Evolutionary conservation across 306 rosid genomes (phyloP).

Genomic region (Cyclanthera cordifolia): DNA sequence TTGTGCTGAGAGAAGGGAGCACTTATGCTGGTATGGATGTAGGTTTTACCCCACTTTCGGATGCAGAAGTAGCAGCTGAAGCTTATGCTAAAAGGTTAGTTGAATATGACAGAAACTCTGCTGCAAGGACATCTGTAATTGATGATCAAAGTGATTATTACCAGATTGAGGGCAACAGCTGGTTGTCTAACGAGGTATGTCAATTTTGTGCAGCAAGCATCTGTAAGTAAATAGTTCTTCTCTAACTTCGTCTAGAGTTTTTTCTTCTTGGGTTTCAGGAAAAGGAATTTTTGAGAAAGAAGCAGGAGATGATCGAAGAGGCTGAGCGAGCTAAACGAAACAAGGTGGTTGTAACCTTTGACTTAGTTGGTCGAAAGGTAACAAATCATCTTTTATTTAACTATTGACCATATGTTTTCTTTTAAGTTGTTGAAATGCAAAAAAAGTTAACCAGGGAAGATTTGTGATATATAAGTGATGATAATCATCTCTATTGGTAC

Average conservation of each 20-base stretch:
- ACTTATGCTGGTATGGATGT: slow-evolving; percentile 83
- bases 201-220: not conserved
- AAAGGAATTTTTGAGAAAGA: slow-evolving; percentile 71
- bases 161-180: slow-evolving; percentile 85
- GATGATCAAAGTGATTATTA: slow-evolving; percentile 97
- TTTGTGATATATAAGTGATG: no score
- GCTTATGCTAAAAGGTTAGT: slow-evolving; percentile 90
- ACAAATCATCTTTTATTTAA: slow-evolving; percentile 6
- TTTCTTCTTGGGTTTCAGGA: slow-evolving; percentile 37
- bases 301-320: slow-evolving; percentile 78
- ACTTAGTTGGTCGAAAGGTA: slow-evolving; percentile 96
- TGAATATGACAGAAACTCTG: slow-evolving; percentile 75
- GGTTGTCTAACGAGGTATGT: slow-evolving; percentile 81
- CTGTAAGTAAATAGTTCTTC: not conserved
- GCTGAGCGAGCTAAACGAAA: slow-evolving; percentile 71
- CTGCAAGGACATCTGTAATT: slow-evolving; percentile 90
- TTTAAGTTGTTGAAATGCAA: no score
- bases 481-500: no score
- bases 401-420: slow-evolving; percentile 10
- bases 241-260: no score
- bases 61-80: slow-evolving; percentile 71
- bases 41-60: slow-evolving; percentile 48
- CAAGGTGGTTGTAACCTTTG: slow-evolving; percentile 79
- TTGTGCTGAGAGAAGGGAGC: slow-evolving; percentile 80
- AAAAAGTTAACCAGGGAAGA: no score